phyloP scores from a whole-genome alignment of 1,284 basidiomycete genomes.

The Trametes sp. region DNA sequence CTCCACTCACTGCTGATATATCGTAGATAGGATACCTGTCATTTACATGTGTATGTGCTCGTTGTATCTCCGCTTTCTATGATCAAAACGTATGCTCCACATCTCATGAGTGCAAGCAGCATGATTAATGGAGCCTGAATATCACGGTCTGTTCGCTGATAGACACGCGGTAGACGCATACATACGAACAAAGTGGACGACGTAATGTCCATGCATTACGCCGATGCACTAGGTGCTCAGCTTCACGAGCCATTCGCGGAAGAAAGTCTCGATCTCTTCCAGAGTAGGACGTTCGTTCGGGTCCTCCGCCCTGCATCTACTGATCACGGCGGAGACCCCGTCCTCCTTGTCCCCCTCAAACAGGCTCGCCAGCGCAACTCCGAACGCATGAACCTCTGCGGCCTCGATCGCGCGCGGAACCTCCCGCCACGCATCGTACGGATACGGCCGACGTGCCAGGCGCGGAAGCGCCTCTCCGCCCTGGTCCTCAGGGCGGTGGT shows the following conservation, averaged over 20 bases:
- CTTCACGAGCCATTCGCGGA: not conserved
- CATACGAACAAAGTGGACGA: no score
- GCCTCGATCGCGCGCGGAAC: slow-evolving; percentile 7
- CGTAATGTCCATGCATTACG: no score
- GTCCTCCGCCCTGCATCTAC: slow-evolving; percentile 1
- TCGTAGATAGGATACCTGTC: no score
- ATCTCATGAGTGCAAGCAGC: no score
- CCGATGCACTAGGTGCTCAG: no score
- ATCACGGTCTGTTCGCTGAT: no score
- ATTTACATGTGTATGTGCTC: no score
- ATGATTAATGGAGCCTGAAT: no score
- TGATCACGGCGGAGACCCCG: not conserved
- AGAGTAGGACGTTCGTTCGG: slow-evolving; percentile 6
- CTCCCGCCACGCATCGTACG: slow-evolving; percentile 12
- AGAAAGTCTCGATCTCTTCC: not conserved
- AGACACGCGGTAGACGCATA: no score
- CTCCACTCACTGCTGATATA: no score
- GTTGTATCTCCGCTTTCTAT: no score
- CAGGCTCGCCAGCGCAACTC: not conserved
- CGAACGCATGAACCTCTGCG: slow-evolving; percentile 15
- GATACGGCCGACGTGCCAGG: not conserved
- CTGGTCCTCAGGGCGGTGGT: not conserved
- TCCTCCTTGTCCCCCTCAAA: not conserved
- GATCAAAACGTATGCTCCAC: no score
- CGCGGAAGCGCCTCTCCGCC: not conserved